Conservation (phyloP, 225 moss, liverwort and hornwort genomes). For the Sphagnum contortum region DNA sequence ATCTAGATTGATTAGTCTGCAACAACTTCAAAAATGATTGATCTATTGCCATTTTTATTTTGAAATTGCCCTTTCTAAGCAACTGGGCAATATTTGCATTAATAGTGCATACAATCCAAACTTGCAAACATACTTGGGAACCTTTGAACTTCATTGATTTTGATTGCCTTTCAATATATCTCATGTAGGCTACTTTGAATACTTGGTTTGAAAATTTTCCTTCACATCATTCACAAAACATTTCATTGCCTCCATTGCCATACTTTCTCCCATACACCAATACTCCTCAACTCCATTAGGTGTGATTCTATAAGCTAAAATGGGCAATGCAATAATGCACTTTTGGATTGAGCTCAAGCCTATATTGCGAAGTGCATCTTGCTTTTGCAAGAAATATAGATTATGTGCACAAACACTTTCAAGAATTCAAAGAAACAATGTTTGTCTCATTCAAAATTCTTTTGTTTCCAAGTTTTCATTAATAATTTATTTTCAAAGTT, state of each 20-base stretch:
- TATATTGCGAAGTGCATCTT: neutral
- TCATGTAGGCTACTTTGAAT: neutral
- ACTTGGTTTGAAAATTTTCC: neutral
- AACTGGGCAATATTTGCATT: neutral
- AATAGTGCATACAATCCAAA: constrained; percentile 4
- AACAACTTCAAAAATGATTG: constrained; percentile 4
- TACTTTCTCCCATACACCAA: neutral
- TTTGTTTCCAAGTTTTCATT: too few relatives aligned
- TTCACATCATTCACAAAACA: neutral
- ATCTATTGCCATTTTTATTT: neutral
- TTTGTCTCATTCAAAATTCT: too few relatives aligned
- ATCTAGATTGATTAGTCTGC: neutral
- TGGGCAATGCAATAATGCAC: constrained; percentile 3
- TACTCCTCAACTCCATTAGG: constrained; percentile 5
- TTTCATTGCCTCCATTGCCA: neutral
- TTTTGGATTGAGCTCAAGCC: constrained; percentile 3
- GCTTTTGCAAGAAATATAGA: constrained; percentile 7
- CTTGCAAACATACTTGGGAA: neutral
- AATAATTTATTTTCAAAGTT: too few relatives aligned
- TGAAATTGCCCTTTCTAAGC: neutral
- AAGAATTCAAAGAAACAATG: too few relatives aligned
- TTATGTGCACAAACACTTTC: neutral
- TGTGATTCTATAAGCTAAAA: constrained; percentile 1
- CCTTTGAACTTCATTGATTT: neutral
- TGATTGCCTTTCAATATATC: neutral